Evolutionary conservation across 306 rosid genomes (phyloP).

Genomic region (Pachyrhizus erosus): DNA sequence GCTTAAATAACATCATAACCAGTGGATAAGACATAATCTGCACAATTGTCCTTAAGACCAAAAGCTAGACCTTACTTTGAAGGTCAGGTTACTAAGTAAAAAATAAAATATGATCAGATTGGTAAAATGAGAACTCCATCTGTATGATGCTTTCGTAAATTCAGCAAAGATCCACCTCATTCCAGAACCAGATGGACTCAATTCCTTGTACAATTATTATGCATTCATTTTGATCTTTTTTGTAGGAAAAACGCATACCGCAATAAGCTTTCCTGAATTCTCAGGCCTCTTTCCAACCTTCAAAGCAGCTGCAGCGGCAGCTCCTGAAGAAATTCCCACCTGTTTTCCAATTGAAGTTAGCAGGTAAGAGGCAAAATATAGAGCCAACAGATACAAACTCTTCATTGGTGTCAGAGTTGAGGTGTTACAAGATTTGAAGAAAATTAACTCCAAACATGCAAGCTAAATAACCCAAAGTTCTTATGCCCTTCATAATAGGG

Average conservation of each 20-base stretch:
- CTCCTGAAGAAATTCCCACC: constrained; percentile 99
- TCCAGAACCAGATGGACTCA: constrained; percentile 17
- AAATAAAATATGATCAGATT: constrained; percentile 33
- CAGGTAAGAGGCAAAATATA: constrained; percentile 36
- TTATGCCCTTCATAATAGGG: constrained; percentile 13
- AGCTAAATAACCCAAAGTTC: constrained; percentile 1
- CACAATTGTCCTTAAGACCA: constrained; percentile 13
- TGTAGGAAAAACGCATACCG: constrained; percentile 55
- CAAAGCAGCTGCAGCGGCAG: constrained; percentile 93
- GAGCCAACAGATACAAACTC: not conserved
- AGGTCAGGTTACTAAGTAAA: constrained; percentile 12
- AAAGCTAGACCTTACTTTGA: constrained; percentile 6
- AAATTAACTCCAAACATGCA: constrained; percentile 8
- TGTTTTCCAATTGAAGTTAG: constrained; percentile 52
- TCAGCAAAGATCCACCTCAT: constrained; percentile 21
- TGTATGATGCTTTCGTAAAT: constrained; percentile 7
- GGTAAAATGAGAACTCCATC: constrained; percentile 2
- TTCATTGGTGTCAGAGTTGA: constrained; percentile 27
- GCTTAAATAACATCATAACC: constrained; percentile 16
- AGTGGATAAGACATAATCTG: not conserved
- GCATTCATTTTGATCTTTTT: not conserved
- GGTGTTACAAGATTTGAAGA: constrained; percentile 27
- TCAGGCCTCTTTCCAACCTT: constrained; percentile 92
- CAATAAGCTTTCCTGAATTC: constrained; percentile 94
- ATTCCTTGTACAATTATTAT: constrained; percentile 26